Evolutionary conservation across 257 asterid species (phyloP).

Genomic region (Solanum appendiculatum): DNA sequence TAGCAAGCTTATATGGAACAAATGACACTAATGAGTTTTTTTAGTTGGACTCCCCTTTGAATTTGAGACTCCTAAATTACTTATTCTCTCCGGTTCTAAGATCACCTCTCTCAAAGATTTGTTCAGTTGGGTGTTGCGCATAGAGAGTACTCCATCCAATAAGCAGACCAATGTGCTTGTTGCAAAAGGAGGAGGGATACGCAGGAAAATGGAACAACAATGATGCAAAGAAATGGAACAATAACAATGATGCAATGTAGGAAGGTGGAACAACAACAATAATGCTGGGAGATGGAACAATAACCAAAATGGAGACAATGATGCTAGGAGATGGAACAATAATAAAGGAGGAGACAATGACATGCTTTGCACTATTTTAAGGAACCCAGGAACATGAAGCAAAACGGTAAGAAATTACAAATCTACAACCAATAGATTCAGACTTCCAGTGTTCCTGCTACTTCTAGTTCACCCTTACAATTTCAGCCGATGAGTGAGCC

Average conservation of each 20-base stretch:
- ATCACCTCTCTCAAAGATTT: not conserved
- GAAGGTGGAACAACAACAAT: too few species aligned
- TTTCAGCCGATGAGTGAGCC: not conserved
- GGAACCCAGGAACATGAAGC: not conserved
- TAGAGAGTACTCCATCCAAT: not conserved
- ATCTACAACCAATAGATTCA: not conserved
- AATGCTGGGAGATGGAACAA: too few species aligned
- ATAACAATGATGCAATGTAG: too few species aligned
- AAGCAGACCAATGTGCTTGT: not conserved
- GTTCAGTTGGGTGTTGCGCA: not conserved
- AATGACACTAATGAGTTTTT: too few species aligned
- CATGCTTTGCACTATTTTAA: not conserved
- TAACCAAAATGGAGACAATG: too few species aligned
- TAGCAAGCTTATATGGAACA: not conserved
- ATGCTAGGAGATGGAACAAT: not conserved
- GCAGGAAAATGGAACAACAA: not conserved
- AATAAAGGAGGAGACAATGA: not conserved
- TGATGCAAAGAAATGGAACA: too few species aligned
- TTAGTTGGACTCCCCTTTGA: too few species aligned
- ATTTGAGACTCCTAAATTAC: not conserved
- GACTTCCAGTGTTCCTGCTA: not conserved
- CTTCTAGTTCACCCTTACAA: not conserved
- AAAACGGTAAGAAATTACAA: not conserved
- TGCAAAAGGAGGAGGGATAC: not conserved
- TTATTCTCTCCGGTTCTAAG: too few species aligned